Conservation (phyloP, 257 asterid genomes). For the Primulina huaijiensis region DNA sequence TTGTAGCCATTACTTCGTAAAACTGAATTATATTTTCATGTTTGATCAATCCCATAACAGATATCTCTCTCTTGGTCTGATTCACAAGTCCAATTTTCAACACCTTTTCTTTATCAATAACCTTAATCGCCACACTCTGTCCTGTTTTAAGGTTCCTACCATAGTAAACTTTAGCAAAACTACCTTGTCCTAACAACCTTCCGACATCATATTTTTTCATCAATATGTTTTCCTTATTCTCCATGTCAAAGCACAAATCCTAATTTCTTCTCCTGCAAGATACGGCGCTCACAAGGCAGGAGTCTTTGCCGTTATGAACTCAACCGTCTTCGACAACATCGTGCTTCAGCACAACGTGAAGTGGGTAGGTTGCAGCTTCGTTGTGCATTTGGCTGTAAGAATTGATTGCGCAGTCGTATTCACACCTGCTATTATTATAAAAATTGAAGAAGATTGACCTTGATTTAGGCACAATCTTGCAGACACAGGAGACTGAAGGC, state of each 20-base stretch:
- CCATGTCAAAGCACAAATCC: constrained; percentile 37
- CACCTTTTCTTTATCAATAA: constrained; percentile 69
- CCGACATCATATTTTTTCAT: constrained; percentile 79
- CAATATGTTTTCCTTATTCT: constrained; percentile 48
- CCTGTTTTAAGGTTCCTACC: constrained; percentile 63
- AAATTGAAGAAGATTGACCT: constrained; percentile 14
- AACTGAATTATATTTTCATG: constrained; percentile 57
- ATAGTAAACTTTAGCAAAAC: constrained; percentile 73
- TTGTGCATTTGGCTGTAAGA: constrained; percentile 32
- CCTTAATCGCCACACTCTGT: constrained; percentile 72
- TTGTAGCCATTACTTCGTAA: constrained; percentile 77
- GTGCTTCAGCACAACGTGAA: constrained; percentile 28
- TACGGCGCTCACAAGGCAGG: constrained; percentile 26
- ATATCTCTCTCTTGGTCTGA: constrained; percentile 77
- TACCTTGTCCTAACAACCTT: constrained; percentile 79
- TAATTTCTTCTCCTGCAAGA: constrained; percentile 28
- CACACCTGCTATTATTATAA: constrained; percentile 21
- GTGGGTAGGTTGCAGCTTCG: constrained; percentile 20
- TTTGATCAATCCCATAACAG: constrained; percentile 60
- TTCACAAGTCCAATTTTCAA: constrained; percentile 51
- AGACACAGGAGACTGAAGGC: constrained; percentile 20
- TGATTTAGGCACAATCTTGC: constrained; percentile 22
- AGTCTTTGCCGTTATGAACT: constrained; percentile 21
- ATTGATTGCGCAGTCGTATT: constrained; percentile 6
- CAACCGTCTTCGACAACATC: constrained; percentile 32